Evolutionary conservation across 768 basidiomycete genomes (phyloP).

Genomic region (Tylopilus subfusipes): DNA sequence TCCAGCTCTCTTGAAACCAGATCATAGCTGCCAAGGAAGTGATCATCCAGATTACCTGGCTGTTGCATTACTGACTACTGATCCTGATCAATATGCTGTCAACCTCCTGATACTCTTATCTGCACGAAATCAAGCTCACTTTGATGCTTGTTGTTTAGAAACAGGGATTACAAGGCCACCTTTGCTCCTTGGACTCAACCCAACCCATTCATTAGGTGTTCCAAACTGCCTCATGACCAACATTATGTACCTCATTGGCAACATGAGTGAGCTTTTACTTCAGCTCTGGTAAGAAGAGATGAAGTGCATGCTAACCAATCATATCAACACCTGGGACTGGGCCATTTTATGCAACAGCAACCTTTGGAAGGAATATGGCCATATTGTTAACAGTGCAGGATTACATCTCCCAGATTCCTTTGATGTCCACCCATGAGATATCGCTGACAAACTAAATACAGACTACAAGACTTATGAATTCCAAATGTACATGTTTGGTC

Average conservation of each 20-base stretch:
- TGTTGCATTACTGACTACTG: background rate
- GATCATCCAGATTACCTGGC: background rate
- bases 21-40: background rate
- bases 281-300: too few relatives aligned
- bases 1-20: background rate
- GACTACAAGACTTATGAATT: background rate
- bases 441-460: background rate
- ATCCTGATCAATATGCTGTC: background rate
- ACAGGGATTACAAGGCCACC: too few relatives aligned
- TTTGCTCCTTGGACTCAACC: background rate
- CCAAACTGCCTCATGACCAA: too few relatives aligned
- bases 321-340: too few relatives aligned
- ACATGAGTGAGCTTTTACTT: too few relatives aligned
- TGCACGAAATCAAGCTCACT: background rate
- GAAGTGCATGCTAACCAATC: too few relatives aligned
- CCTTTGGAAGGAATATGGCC: too few relatives aligned
- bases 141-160: background rate
- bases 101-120: background rate
- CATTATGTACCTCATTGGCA: too few relatives aligned
- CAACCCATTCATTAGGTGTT: background rate
- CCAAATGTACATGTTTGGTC: background rate
- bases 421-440: too few relatives aligned
- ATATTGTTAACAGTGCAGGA: background rate
- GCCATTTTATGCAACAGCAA: too few relatives aligned
- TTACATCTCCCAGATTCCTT: background rate